Conservation (phyloP, 2,329 filamentous ascomycete species). For the Dactylellina parvicollis region DNA sequence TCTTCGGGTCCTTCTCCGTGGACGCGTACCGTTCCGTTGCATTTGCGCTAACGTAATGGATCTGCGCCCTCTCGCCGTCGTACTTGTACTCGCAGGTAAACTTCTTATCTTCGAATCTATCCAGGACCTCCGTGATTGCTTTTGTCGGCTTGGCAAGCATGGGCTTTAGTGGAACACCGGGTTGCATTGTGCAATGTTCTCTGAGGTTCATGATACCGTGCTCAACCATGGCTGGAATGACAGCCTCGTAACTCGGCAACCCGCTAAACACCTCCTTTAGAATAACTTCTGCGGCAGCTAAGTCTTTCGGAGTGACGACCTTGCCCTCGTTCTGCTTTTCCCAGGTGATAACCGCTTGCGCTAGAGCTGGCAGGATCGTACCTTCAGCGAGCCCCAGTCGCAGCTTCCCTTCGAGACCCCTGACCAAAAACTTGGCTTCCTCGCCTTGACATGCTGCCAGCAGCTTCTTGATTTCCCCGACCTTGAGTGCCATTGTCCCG, state of each 20-base stretch:
- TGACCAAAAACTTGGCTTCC: slow-evolving; percentile 91
- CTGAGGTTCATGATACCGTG: slow-evolving; percentile 84
- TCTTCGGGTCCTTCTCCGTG: slow-evolving; percentile 69
- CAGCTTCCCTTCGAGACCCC: slow-evolving; percentile 93
- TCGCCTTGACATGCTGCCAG: slow-evolving; percentile 91
- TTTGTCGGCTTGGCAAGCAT: slow-evolving; percentile 99
- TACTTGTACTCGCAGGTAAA: slow-evolving; percentile 99
- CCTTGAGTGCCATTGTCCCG: slow-evolving; percentile 88
- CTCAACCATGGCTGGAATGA: slow-evolving; percentile 87
- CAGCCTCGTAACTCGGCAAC: slow-evolving; percentile 92
- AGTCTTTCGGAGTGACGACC: slow-evolving; percentile 77
- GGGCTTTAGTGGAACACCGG: slow-evolving; percentile 93
- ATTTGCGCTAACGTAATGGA: slow-evolving; percentile 92
- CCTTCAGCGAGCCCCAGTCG: slow-evolving; percentile 90
- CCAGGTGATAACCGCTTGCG: slow-evolving; percentile 86
- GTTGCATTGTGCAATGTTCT: slow-evolving; percentile 88
- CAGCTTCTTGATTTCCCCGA: slow-evolving; percentile 94
- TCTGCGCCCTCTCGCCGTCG: slow-evolving; percentile 96
- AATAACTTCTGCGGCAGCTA: slow-evolving; percentile 83
- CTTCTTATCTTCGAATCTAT: slow-evolving; percentile 92
- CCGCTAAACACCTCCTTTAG: slow-evolving; percentile 95
- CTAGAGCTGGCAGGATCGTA: slow-evolving; percentile 87
- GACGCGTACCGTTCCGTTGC: slow-evolving; percentile 75
- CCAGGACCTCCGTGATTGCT: slow-evolving; percentile 94
- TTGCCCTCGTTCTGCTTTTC: slow-evolving; percentile 76